A percentile compares a stretch with the other conserved stretches of the same genome.
Conservation (phyloP, 2,329 filamentous ascomycete species). For the Epichloe typhina region DNA sequence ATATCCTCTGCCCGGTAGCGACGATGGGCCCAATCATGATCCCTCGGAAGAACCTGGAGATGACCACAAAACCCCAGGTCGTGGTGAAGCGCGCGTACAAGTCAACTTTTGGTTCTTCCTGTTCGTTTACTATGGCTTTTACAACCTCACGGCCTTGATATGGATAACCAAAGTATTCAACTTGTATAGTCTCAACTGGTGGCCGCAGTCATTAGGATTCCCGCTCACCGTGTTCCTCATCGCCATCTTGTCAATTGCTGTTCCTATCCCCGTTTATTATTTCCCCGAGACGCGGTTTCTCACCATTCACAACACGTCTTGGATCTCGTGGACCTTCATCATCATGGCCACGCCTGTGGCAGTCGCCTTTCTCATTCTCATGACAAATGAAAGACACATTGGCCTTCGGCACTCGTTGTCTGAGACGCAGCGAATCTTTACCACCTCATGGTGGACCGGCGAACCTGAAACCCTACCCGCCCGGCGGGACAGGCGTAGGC, state of each 20-base stretch:
- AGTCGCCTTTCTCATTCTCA: slow-evolving; percentile 50
- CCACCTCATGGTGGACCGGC: slow-evolving; percentile 51
- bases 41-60: slow-evolving; percentile 7
- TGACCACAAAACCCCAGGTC: slow-evolving; percentile 36
- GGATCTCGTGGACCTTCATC: slow-evolving; percentile 57
- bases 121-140: slow-evolving; percentile 56
- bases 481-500: slow-evolving; percentile 21
- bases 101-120: slow-evolving; percentile 64
- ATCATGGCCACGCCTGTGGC: slow-evolving; percentile 58
- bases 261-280: slow-evolving; percentile 47
- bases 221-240: slow-evolving; percentile 50
- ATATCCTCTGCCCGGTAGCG: slow-evolving; percentile 38
- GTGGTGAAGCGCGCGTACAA: slow-evolving; percentile 49
- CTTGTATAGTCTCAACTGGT: slow-evolving; percentile 59
- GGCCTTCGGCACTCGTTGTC: slow-evolving; percentile 46
- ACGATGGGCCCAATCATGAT: slow-evolving; percentile 17
- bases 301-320: slow-evolving; percentile 50
- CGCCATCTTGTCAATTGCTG: slow-evolving; percentile 43
- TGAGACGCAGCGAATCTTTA: slow-evolving; percentile 56
- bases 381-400: slow-evolving; percentile 50
- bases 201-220: slow-evolving; percentile 51
- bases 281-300: slow-evolving; percentile 38
- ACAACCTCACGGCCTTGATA: slow-evolving; percentile 52
- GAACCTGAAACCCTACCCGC: slow-evolving; percentile 34
- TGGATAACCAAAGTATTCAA: slow-evolving; percentile 65